Percentiles rank a stretch among this genome's conserved stretches.
Evolutionary conservation across 2,329 filamentous ascomycete genomes (phyloP).

Genomic region (Aschersonia sp.): DNA sequence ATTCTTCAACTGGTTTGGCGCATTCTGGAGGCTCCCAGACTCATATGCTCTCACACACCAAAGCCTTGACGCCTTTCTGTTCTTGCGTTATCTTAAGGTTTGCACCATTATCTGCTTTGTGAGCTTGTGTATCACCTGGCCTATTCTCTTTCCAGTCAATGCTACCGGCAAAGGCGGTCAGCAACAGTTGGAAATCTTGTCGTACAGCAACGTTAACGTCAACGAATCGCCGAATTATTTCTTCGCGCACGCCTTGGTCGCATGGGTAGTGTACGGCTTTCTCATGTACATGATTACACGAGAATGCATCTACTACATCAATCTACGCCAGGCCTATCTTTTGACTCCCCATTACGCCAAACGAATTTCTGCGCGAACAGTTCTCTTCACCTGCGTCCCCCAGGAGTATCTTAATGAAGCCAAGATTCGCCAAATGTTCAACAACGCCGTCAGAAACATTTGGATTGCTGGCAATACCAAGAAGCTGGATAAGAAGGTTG

Average conservation of each 20-base stretch:
- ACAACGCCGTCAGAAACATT: conserved; percentile 61
- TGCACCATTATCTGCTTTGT: conserved; percentile 64
- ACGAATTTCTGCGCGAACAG: conserved; percentile 77
- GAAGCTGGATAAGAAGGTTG: conserved; percentile 61
- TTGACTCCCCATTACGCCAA: conserved; percentile 69
- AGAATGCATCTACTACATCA: conserved; percentile 87
- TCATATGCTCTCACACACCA: conserved; percentile 73
- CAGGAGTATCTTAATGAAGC: conserved; percentile 57
- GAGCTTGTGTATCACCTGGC: conserved; percentile 71
- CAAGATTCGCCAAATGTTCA: conserved; percentile 64
- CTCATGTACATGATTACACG: conserved; percentile 80
- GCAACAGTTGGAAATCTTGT: conserved; percentile 41
- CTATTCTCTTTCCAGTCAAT: conserved; percentile 72
- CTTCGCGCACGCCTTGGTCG: conserved; percentile 69
- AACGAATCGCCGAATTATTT: conserved; percentile 46
- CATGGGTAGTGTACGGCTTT: conserved; percentile 75
- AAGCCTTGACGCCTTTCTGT: conserved; percentile 77
- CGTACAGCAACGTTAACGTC: conserved; percentile 27
- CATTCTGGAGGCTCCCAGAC: conserved; percentile 52
- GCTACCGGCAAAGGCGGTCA: conserved; percentile 57
- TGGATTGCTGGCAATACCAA: conserved; percentile 70
- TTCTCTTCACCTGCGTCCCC: conserved; percentile 83
- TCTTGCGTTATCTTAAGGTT: conserved; percentile 73
- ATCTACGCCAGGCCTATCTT: conserved; percentile 86
- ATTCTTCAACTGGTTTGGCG: conserved; percentile 44